Evolutionary conservation across 2,329 filamentous ascomycete species (phyloP), one percentile per base, ranked within the genome.

Genomic region (Remersonia thermophila): DNA sequence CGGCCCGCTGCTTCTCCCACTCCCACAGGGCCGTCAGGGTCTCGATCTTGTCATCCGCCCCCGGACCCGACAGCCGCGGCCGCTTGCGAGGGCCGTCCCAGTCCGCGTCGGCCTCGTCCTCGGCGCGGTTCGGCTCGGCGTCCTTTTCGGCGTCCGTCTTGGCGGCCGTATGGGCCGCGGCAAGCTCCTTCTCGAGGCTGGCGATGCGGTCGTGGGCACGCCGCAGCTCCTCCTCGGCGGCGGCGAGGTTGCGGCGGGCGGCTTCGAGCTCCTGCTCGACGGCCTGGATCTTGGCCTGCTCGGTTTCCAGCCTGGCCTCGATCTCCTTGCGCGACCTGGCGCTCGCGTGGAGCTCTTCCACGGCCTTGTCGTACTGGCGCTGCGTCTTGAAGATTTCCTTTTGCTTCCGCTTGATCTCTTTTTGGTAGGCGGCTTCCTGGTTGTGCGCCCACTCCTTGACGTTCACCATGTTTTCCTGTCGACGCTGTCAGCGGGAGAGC

Each of bases 351-450:
- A 83, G 66, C 49, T 84, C 79, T 48, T 83, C 80, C 52, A 83
- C 78, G n/a, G 80, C 54, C 52, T 82, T 82, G 48, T 83, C 71
- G 23, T 78, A 67, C 9, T 63, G 58, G 3, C 78, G 82, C 47
- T 82, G 77, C n/a, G 73, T 70, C 52, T 83, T 83, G 66, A 83
- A 83, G 2, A 75, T 76, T 48, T 84, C 80, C 48, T 84, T 84
- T 33, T 77, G 66, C 8, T 73, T 69, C 38, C 74, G 67, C 37
- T 79, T 70, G 30, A 83, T 76, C 54, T 84, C 80, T 53, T 83
- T 83, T 49, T 84, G 80, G 71, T 79, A 83, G 8, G 81, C 57
- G 14, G 72, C 61, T 55, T 79, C 72, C 8, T 74, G 77, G 51
- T 80, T 74, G 27, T 71, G 67, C 47, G 80, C 69, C 27, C 75